These are phyloP conservation scores for Chamaenerion angustifolium DNA, from an alignment of 345 rosid species.

Conservation along the genomic window DNA sequence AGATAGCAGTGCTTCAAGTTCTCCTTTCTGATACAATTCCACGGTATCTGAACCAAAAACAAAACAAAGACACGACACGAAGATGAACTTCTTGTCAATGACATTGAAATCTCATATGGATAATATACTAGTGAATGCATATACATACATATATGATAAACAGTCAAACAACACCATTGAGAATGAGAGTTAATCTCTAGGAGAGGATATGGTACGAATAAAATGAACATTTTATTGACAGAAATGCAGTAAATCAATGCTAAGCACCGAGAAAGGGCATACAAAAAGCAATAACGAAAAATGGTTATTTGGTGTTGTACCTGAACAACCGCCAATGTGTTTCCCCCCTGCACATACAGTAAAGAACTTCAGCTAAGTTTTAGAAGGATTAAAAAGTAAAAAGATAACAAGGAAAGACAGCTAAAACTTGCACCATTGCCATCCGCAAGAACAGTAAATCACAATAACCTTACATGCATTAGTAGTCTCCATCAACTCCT, in stretches of 20 bases:
- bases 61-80: neutral
- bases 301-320: conserved; percentile 18
- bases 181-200: too few relatives aligned
- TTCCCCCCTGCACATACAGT: conserved; percentile 58
- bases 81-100: neutral
- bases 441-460: too few relatives aligned
- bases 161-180: neutral
- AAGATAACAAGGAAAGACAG: neutral
- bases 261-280: neutral
- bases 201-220: too few relatives aligned
- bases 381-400: neutral
- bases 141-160: neutral
- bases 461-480: too few relatives aligned
- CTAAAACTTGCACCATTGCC: neutral
- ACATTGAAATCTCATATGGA: neutral
- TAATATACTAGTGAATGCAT: neutral
- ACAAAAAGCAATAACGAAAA: too few relatives aligned
- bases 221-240: neutral
- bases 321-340: conserved; percentile 94
- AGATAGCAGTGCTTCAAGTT: conserved; percentile 47
- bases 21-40: conserved; percentile 58
- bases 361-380: neutral
- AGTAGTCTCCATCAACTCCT: too few relatives aligned
- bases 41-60: conserved; percentile 55
- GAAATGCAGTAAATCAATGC: neutral